Base-by-base conservation (phyloP, 805 yeast genomes). In the Candida easanensis region DNA sequence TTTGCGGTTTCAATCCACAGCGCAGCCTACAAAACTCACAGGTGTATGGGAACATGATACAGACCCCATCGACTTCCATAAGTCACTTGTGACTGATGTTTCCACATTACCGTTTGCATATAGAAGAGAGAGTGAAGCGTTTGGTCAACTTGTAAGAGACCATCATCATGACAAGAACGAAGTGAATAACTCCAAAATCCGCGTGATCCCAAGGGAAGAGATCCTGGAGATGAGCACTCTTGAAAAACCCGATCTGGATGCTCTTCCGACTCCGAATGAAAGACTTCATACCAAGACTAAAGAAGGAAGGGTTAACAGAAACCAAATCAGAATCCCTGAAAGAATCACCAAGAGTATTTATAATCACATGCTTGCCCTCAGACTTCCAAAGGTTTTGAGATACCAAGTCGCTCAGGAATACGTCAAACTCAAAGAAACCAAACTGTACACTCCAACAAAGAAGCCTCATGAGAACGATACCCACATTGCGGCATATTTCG, bases 401-500 rank as follows among this genome's bases (percentile, higher is more conserved):
- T 75, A 75, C 42, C 71, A 79, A 10, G 88, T 81, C 1, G 82
- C 88, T 0, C 66, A 64, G 36, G 61, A 79, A 22, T 84, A 73
- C 55, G 69, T 74, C 36, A 65, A 69, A 4, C 53, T 88, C 40
- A 70, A 70, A 19, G 73, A 75, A 14, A 73, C 72, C 1, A 79
- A 75, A 45, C 62, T 85, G 1, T 87, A 82, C 48, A 62, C 67
- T 35, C 76, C 74, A 4, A 65, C 79, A 1, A 56, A 49, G 20
- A 63, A 58, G 36, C 60, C 70, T 0, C 67, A 64, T 41, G 88
- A 84, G 38, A 84, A 84, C 2, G 96, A 90, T 61, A 79, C 93
- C 2, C 84, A 84, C 47, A 79, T 91, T 30, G 90, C 88, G 0
- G 82, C 90, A 0, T 72, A 84, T 10, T 88, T 91, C 56, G 67